Base-by-base conservation (phyloP, 78 protist species). In the Acrasis kona region DNA sequence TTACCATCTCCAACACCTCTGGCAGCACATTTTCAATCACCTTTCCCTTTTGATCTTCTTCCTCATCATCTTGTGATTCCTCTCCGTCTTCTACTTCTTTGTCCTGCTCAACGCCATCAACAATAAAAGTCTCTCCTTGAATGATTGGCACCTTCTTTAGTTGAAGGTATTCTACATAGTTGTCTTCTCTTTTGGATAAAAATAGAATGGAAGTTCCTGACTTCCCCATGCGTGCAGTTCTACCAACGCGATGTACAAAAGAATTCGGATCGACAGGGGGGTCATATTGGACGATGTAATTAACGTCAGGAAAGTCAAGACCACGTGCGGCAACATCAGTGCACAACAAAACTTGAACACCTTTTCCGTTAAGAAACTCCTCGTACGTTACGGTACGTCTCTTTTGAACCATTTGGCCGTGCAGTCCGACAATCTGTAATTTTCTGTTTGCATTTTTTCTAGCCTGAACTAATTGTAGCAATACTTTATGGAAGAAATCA, bases 301-400 rank as follows among this genome's bases (percentile, higher is more conserved):
- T 86, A 27, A 93, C 89, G 50, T 85, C 89, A 5, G 94, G 93
- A 8, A 93, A 41, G 72, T 93, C 97, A 6, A 93, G 68, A 2
- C 97, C 97, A 0, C 97, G 72, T 0, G 92, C 85, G 0, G 92
- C 89, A 6, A 92, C 77, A 65, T 92, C 95, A 0, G 96, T 92
- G 37, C 86, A 70, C 34, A 92, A 12, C 39, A 92, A 76, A 7
- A 80, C 76, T 28, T 76, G 82, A n/a, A n/a, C n/a, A 65, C 42
- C 68, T 0, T 3, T 1, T n/a, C 1, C 80, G 10, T 81, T 2
- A 32, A 5, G 3, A 61, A 1, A 32, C 27, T 69, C 69, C 32
- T 2, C 4, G 76, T 72, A 10, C 41, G 39, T 5, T 6, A 3
- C 7, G 1, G 32, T 29, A 28, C 95, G 76, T 57, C 75, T 86